phyloP scores from a whole-genome alignment of 148 eudicot genomes.

The Nepenthes gracilis region DNA sequence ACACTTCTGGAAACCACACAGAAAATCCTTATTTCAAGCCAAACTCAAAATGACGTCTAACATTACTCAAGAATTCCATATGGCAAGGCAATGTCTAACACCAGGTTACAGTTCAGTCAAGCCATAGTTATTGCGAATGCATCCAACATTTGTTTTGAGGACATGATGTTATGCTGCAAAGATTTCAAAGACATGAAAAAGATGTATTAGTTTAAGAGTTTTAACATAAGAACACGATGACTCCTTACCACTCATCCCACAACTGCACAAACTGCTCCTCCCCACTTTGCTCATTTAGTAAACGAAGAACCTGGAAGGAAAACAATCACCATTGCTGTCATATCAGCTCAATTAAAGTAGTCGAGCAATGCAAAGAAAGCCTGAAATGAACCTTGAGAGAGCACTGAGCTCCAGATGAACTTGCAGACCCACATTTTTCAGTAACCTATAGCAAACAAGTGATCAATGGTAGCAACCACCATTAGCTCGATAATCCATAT shows the following conservation, averaged over 20 bases:
- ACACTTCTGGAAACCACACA: too few species aligned
- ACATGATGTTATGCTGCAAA: too few species aligned
- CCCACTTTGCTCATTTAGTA: conserved; percentile 78
- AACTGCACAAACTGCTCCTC: conserved; percentile 62
- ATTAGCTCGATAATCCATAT: not conserved
- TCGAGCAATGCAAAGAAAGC: not conserved
- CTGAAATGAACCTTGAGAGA: conserved; percentile 45
- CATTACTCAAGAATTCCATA: too few species aligned
- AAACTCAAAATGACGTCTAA: too few species aligned
- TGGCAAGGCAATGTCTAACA: too few species aligned
- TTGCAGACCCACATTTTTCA: conserved; percentile 43
- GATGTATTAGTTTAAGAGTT: not conserved
- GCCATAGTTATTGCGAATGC: too few species aligned
- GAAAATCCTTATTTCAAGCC: too few species aligned
- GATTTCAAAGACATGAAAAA: not conserved
- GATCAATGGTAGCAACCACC: conserved; percentile 1
- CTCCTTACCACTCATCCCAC: conserved; percentile 80
- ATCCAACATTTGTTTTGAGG: too few species aligned
- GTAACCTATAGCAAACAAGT: conserved; percentile 43
- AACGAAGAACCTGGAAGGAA: conserved; percentile 59
- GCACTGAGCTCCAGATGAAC: conserved; percentile 35
- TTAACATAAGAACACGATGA: conserved; percentile 1
- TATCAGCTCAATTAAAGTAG: conserved; percentile 1
- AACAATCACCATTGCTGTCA: conserved; percentile 1
- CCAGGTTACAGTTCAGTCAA: too few species aligned